These are phyloP conservation scores for Colletotrichum incanum DNA, from an alignment of 2,329 filamentous ascomycete species.

Conservation along the genomic window DNA sequence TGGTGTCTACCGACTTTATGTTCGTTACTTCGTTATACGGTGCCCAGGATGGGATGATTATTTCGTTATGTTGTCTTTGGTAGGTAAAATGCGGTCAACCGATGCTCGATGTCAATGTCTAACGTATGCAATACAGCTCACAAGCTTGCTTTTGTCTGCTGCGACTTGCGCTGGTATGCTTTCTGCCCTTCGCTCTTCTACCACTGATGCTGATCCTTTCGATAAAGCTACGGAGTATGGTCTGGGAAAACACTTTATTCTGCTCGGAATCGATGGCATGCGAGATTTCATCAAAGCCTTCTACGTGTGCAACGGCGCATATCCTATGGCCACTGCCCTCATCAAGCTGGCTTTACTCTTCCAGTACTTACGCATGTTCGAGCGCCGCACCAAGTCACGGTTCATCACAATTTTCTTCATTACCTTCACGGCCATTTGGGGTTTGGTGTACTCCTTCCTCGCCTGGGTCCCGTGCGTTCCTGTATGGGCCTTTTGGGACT, in stretches of 20 bases:
- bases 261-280: conserved; percentile 23
- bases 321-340: conserved; percentile 43
- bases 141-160: conserved; percentile 28
- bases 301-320: conserved; percentile 43
- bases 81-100: not conserved
- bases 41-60: conserved; percentile 44
- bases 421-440: conserved; percentile 51
- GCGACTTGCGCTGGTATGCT: conserved; percentile 26
- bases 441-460: conserved; percentile 49
- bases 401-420: conserved; percentile 46
- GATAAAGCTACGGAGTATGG: conserved; percentile 10
- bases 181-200: not conserved
- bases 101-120: not conserved
- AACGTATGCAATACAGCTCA: conserved; percentile 4
- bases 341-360: conserved; percentile 46
- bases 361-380: conserved; percentile 45
- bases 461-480: conserved; percentile 54
- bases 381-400: conserved; percentile 33
- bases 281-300: conserved; percentile 38
- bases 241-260: conserved; percentile 11
- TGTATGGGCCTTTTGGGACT: conserved; percentile 52
- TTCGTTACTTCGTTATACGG: conserved; percentile 38
- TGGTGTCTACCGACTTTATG: conserved; percentile 43
- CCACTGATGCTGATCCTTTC: not conserved
- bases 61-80: conserved; percentile 42